Conservation (phyloP, 1,284 basidiomycete genomes). For the Neolentinus lepideus region DNA sequence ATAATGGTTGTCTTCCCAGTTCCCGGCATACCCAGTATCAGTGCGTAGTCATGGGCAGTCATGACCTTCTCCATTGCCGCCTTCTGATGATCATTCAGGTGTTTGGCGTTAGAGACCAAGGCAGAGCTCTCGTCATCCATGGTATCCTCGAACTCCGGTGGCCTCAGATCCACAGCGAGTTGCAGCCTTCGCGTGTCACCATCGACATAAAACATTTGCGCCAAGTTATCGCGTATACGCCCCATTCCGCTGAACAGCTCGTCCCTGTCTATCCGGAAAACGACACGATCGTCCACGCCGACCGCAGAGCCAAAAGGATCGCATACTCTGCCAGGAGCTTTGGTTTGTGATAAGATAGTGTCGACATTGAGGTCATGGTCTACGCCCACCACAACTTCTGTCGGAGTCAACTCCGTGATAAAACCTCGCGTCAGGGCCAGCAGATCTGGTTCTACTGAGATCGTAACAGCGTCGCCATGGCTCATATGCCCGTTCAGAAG, state of each 20-base stretch:
- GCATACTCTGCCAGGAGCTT: slow-evolving; percentile 11
- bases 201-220: slow-evolving; percentile 81
- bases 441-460: slow-evolving; percentile 81
- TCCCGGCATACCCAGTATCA: slow-evolving; percentile 96
- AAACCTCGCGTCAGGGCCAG: slow-evolving; percentile 84
- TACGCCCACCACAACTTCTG: slow-evolving; percentile 67
- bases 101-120: slow-evolving; percentile 2
- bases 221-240: slow-evolving; percentile 85
- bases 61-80: slow-evolving; percentile 72
- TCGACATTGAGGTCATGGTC: slow-evolving; percentile 70
- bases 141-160: slow-evolving; percentile 54
- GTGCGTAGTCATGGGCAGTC: slow-evolving; percentile 81
- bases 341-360: slow-evolving; percentile 27
- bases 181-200: slow-evolving; percentile 57
- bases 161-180: slow-evolving; percentile 76
- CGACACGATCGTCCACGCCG: slow-evolving; percentile 20
- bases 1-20: slow-evolving; percentile 98
- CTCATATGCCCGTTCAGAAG: slow-evolving; percentile 78
- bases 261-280: slow-evolving; percentile 92
- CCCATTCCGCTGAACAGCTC: slow-evolving; percentile 86
- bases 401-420: slow-evolving; percentile 64
- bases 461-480: slow-evolving; percentile 74
- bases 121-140: neutral
- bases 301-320: neutral
- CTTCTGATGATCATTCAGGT: slow-evolving; percentile 74